Base-by-base conservation (phyloP, 495 filamentous ascomycete species). In the Staphylotrichum tortipilum region DNA sequence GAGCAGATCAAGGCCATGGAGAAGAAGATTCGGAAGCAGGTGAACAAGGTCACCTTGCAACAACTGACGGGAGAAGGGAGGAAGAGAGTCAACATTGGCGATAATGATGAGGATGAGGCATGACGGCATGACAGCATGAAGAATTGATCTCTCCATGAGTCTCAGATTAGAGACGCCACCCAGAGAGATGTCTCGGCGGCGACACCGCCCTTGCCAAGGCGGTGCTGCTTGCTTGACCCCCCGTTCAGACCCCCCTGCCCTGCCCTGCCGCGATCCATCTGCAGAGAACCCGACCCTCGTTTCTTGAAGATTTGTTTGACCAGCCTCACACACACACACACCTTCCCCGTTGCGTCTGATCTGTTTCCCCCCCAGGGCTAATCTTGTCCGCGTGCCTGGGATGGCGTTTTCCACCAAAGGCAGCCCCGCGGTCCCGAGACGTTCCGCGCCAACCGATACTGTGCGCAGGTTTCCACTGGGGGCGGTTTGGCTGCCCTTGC, bases 1-100 rank as follows among this genome's bases (percentile, higher is more conserved):
- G 87, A 89, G 64, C 89, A 95, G 71, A 91, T 99, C 59, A 82
- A 84, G 66, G 88, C 85, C 66, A 94, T 99, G 85, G 86, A 91
- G 66, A 84, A 86, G 76, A 99, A 95, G 76, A 84, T 89, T 59
- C 83, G 86, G 39, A 80, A 82, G 44, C 89, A 97, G 71, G 76
- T 81, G 58, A 84, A 89, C 71, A 89, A 86, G 68, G 82, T 97
- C 59, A 85, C 88, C 59, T 68, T 94, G 65, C 88, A 91, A 68
- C 81, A 84, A 65, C 81, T 96, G 59, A 89, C 84, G 52, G 85
- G 84, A 63, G 73, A 71, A 53, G 85, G 85, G 53, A 84, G 88
- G 56, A 94, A 84, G 68, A 95, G 88, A 71, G 87, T 96, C 69
- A 87, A 78, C 68, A 81, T 92, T 71, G 85, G 74, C 65, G 80